Evolutionary conservation across 2,329 filamentous ascomycete species (phyloP).

Genomic region (Bipolaris oryzae): DNA sequence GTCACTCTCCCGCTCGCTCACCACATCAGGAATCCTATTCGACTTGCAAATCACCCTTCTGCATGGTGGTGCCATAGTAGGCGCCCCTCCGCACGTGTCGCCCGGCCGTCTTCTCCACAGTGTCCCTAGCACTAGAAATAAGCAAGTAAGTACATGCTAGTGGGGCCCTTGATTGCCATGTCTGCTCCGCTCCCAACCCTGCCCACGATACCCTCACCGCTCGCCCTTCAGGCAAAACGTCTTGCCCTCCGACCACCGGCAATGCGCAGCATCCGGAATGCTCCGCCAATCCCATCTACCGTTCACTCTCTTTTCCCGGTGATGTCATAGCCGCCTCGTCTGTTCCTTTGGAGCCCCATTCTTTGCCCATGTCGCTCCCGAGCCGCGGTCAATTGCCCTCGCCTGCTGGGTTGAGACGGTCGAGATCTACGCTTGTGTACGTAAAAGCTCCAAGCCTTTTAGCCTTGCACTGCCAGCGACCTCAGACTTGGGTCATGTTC

Average conservation of each 20-base stretch:
- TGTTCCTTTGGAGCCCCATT: conserved; percentile 18
- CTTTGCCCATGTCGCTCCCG: conserved; percentile 13
- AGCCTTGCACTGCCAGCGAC: conserved; percentile 20
- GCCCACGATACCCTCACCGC: conserved; percentile 24
- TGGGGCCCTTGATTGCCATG: conserved; percentile 19
- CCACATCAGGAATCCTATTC: too few species aligned
- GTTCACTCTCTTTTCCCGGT: conserved; percentile 6
- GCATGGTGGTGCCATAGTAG: background rate
- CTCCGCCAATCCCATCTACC: conserved; percentile 29
- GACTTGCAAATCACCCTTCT: background rate
- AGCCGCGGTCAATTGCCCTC: conserved; percentile 15
- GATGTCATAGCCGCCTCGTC: conserved; percentile 26
- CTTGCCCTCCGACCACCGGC: conserved; percentile 30
- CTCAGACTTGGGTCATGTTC: conserved; percentile 26
- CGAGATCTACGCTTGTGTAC: conserved; percentile 25
- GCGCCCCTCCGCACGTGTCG: conserved; percentile 26
- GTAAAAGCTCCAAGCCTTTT: conserved; percentile 28
- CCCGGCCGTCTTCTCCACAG: conserved; percentile 16
- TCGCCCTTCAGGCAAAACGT: conserved; percentile 31
- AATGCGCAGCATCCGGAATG: conserved; percentile 15
- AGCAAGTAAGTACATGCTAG: too few species aligned
- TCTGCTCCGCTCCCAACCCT: conserved; percentile 34
- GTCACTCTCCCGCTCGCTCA: too few species aligned
- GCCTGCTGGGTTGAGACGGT: conserved; percentile 15
- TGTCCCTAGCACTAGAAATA: background rate